phyloP scores from a whole-genome alignment of 768 basidiomycete genomes.

The Tephrocybe sp. region DNA sequence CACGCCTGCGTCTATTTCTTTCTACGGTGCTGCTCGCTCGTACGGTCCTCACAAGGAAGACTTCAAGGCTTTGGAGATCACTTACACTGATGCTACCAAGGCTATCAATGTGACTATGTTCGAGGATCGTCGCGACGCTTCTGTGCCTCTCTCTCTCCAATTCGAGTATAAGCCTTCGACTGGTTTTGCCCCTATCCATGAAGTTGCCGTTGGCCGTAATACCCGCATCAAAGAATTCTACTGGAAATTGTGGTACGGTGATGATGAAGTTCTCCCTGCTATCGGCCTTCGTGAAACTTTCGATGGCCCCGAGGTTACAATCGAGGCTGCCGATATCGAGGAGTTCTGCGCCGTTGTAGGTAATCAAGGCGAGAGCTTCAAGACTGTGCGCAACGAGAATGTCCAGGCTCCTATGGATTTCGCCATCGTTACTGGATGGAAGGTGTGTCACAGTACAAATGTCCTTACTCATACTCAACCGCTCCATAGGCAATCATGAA shows the following conservation, averaged over 20 bases:
- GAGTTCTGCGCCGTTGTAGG: conserved; percentile 91
- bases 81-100: conserved; percentile 48
- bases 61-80: conserved; percentile 84
- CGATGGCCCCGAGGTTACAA: conserved; percentile 80
- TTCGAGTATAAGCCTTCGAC: conserved; percentile 87
- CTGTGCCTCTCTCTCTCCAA: conserved; percentile 77
- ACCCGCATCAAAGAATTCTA: conserved; percentile 94
- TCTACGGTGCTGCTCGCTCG: conserved; percentile 81
- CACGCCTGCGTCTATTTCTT: conserved; percentile 52
- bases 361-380: conserved; percentile 90
- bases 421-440: conserved; percentile 97
- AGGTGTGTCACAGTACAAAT: conserved; percentile 51
- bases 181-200: conserved; percentile 92
- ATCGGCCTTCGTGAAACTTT: conserved; percentile 82
- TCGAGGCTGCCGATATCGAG: conserved; percentile 76
- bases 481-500: conserved; percentile 90
- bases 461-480: conserved; percentile 5
- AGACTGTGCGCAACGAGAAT: conserved; percentile 62
- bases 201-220: conserved; percentile 81
- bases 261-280: conserved; percentile 70
- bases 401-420: conserved; percentile 98
- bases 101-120: conserved; percentile 71
- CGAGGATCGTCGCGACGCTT: conserved; percentile 76
- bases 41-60: conserved; percentile 64
- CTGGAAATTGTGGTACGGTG: conserved; percentile 98